Evolutionary conservation across 192 early-diverging fungal genomes (phyloP), one percentile per base, ranked within the genome.

Genomic region (Blastocladiella britannica): DNA sequence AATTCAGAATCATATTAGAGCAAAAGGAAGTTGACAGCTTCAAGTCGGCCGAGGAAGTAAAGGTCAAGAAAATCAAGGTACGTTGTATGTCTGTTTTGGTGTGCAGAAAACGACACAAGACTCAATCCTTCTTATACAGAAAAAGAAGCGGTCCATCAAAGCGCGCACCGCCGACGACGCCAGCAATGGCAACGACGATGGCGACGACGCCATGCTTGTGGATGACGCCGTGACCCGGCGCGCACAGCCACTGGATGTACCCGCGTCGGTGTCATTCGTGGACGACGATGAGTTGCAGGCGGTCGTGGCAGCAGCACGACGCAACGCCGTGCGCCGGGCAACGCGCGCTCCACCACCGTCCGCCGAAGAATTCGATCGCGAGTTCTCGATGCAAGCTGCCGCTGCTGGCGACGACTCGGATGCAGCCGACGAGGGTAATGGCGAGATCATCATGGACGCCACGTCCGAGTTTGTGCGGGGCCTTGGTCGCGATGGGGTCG

Each of bases 391-490:
- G 64, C 47, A 37, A 63, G 64, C 57, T 51, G 57, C 53, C 4
- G 31, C 60, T 15, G 63, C 71, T 1, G 57, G 66, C 20, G 70
- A 77, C 28, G 72, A 75, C 4, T 72, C 73, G 24, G 66, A 70
- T 47, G 62, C 52, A 7, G 18, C 53, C 2, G 58, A 29, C 22
- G 58, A 61, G n/a, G 67, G 58, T 0, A n/a, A n/a, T n/a, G n/a
- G n/a, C n/a, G 75, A 71, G 4, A 58, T 89, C n/a, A 75, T 86
- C n/a, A 71, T 94, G 9, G 86, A 86, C 0, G 85, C 86, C 58
- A 88, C 84, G 9, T 80, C 85, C 8, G 91, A 94, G 65, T 94
- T 94, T 75, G 85, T 92, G 3, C 76, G 78, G 47, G 73, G 67
- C 4, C 68, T n/a, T 87, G 0, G 57, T 67, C 1, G 64, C 74